Evolutionary conservation across 2,329 filamentous ascomycete species (phyloP), one percentile per base, ranked within the genome.

Genomic region (Blastomyces parvus): DNA sequence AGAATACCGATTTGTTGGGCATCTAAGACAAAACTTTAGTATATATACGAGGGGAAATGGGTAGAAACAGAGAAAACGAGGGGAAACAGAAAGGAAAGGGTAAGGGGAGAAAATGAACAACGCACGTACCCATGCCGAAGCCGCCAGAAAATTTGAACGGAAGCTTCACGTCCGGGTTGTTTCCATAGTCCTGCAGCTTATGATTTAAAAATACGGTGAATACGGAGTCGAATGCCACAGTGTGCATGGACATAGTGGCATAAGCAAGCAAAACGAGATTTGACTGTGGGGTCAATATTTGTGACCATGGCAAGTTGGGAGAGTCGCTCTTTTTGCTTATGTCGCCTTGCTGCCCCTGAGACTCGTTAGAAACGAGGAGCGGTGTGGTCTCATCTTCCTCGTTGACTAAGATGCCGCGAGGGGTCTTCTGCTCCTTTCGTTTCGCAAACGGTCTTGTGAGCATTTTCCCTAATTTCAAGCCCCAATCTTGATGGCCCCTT

Each of bases 201-300:
- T 90, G 88, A 75, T 96, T 89, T 70, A 97, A 83, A 74, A 96
- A 96, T 0, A 97, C 90, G 2, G 91, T 89, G 1, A 97, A 83
- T 2, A 93, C 81, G 71, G 96, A 91, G 74, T 97, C 93, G 71
- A 87, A 97, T 0, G 90, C 87, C 48, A 95, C 86, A 0, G 86
- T 87, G 74, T 96, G 91, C 59, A 95, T 82, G 0, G 91, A 89
- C 22, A 97, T 81, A 59, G 94, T 81, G 1, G 88, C 88, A 75
- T 97, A 97, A 0, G 87, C 83, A 1, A 90, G 66, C 0, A 97
- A 80, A 67, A 92, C 89, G 62, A 94, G 81, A 40, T 83, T 81
- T 0, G 90, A 89, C 74, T 96, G 90, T 0, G 80, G 80, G 0
- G 86, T 88, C 68, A 96, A 87, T 7, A 94, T 86, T 65, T 91